Percentiles rank a stretch among this genome's conserved stretches.
Evolutionary conservation across 75 land plant species (phyloP).

Genomic region (Pseudotsuga menziesii): DNA sequence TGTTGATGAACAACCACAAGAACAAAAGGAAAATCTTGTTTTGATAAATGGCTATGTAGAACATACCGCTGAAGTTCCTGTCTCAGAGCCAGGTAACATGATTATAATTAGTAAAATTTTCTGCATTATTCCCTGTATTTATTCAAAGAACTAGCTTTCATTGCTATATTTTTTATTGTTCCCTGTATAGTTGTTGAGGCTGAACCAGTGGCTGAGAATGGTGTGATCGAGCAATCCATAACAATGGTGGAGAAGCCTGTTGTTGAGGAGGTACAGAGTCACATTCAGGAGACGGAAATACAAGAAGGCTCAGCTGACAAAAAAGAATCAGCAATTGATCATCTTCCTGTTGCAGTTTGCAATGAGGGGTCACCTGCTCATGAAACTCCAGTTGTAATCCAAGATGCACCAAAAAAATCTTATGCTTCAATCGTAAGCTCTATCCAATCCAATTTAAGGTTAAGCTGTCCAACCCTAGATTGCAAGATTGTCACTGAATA

Average conservation of each 20-base stretch:
- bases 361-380: conserved; percentile 9
- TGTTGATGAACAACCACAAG: conserved; percentile 26
- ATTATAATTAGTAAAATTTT: background rate
- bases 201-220: conserved; percentile 3
- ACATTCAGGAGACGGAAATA: background rate
- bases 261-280: conserved; percentile 11
- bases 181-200: background rate
- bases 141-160: background rate
- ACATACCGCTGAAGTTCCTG: conserved; percentile 3
- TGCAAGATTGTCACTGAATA: background rate
- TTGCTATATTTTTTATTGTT: background rate
- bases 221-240: background rate
- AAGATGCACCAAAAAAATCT: conserved; percentile 56
- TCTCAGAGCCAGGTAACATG: background rate
- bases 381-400: conserved; percentile 16
- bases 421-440: conserved; percentile 89
- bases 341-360: conserved; percentile 10
- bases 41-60: conserved; percentile 12
- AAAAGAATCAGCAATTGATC: conserved; percentile 11
- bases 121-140: no score
- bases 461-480: background rate
- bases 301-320: conserved; percentile 5
- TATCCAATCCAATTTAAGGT: background rate
- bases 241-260: background rate
- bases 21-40: background rate